Base-by-base conservation (phyloP, 2,329 filamentous ascomycete genomes). In the Colletotrichum sp. region DNA sequence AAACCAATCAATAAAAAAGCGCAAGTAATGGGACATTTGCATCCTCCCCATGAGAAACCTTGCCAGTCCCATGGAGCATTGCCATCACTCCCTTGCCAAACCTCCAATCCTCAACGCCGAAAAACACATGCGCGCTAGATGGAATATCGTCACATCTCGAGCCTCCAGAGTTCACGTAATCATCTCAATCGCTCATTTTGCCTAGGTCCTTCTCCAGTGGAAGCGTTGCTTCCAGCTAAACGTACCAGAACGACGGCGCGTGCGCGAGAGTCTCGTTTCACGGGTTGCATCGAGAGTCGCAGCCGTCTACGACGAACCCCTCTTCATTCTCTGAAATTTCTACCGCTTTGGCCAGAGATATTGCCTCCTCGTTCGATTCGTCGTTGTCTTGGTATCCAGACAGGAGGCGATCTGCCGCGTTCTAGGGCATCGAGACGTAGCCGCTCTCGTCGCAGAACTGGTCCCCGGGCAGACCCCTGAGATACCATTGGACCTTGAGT, bases 41-140 rank as follows among this genome's bases (percentile, higher is more conserved):
- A 21, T 49, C 0, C n/a, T 49, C n/a, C n/a, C n/a, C 6, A 13
- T 21, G 44, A 49, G 10, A 21, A 49, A 13, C 10, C 44, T 49
- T 0, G 0, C n/a, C 18, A 12, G 10, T 21, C 44, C 6, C 44
- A 6, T 0, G 0, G n/a, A 49, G 18, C n/a, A 7, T 21, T 10
- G n/a, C 44, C 6, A 0, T n/a, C 10, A 1, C 44, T 12, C 6
- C 44, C 10, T 49, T 1, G n/a, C 0, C 10, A 12, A 13, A 21
- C 44, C 10, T 13, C 44, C 44, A 49, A 21, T 21, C 18, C n/a
- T 21, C n/a, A 49, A 0, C n/a, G n/a, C 6, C 0, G n/a, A 49
- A 2, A 21, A 49, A 21, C 44, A 13, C 10, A 10, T 12, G n/a
- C 0, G 1, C 44, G n/a, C 44, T 1, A 8, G 44, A 13, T 18